phyloP scores from a whole-genome alignment of 108 stramenopile genomes.

The Skeletonema menzelii region DNA sequence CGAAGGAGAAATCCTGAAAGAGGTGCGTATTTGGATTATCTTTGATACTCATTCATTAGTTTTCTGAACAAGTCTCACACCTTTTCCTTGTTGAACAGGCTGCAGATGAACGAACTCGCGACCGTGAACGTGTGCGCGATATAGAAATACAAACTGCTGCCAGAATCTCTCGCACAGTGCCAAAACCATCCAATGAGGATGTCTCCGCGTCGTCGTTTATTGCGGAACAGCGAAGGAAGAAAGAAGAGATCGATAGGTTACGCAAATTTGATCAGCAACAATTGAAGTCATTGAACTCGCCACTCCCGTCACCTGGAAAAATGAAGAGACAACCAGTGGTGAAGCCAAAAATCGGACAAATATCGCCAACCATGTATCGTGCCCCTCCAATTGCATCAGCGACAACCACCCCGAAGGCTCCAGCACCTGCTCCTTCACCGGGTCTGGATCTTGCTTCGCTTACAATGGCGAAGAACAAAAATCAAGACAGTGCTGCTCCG shows the following conservation, averaged over 20 bases:
- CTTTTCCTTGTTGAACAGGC: conserved; percentile 12
- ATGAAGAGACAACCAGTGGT: conserved; percentile 5
- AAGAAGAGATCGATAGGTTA: conserved; percentile 41
- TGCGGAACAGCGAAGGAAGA: conserved; percentile 43
- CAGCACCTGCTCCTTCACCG: not conserved
- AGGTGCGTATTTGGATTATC: conserved; percentile 24
- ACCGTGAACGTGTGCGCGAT: conserved; percentile 35
- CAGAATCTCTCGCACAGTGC: conserved; percentile 35
- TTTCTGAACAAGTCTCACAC: not conserved
- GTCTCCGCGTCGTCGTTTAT: conserved; percentile 42
- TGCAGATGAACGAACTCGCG: conserved; percentile 31
- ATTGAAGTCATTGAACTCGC: conserved; percentile 46
- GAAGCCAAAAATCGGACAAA: not conserved
- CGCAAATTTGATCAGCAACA: conserved; percentile 26
- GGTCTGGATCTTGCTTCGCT: conserved; percentile 4
- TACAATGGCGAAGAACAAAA: conserved; percentile 6
- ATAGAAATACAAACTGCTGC: conserved; percentile 42
- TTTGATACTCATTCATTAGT: not conserved
- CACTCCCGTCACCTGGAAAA: conserved; percentile 26
- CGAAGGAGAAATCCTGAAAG: conserved; percentile 46
- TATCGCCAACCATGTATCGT: conserved; percentile 6
- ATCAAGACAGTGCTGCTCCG: not conserved
- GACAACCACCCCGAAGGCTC: conserved; percentile 1
- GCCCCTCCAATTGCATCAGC: conserved; percentile 13
- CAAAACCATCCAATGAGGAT: conserved; percentile 31